phyloP scores from a whole-genome alignment of 2,329 filamentous ascomycete species.

The Curvularia sp. region DNA sequence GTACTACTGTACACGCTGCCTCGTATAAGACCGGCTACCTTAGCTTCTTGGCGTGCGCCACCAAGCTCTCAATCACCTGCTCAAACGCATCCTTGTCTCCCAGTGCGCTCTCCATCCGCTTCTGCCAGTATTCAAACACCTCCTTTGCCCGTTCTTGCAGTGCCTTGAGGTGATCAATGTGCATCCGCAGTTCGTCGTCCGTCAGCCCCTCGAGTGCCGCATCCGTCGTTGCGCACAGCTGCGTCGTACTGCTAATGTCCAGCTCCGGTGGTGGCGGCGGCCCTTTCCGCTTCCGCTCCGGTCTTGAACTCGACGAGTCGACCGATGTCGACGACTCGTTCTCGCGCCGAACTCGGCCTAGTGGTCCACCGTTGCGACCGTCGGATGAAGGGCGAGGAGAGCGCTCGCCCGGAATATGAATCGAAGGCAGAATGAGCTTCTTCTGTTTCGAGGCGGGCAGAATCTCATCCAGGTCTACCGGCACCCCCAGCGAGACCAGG shows the following conservation, averaged over 20 bases:
- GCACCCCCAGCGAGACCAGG: conserved; percentile 92
- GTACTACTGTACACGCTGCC: not conserved
- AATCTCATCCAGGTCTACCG: conserved; percentile 96
- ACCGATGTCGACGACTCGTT: conserved; percentile 50
- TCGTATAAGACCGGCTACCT: conserved; percentile 56
- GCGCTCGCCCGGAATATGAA: conserved; percentile 55
- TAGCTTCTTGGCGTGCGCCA: conserved; percentile 86
- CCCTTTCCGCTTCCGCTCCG: conserved; percentile 59
- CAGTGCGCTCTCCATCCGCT: conserved; percentile 82
- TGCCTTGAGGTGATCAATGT: conserved; percentile 72
- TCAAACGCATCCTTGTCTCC: conserved; percentile 94
- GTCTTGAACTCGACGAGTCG: conserved; percentile 47
- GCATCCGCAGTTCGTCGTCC: conserved; percentile 73
- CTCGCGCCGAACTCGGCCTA: conserved; percentile 49
- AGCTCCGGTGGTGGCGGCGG: conserved; percentile 75
- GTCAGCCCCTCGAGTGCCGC: conserved; percentile 82
- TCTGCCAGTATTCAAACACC: conserved; percentile 87
- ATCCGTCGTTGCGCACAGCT: conserved; percentile 83
- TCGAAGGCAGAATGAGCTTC: conserved; percentile 90
- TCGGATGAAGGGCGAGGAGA: conserved; percentile 50
- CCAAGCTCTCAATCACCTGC: conserved; percentile 94
- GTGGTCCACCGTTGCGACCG: conserved; percentile 40
- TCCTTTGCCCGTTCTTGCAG: conserved; percentile 76
- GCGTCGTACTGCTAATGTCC: conserved; percentile 77
- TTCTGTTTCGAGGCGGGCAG: conserved; percentile 97